Base-by-base conservation (phyloP, 2,329 filamentous ascomycete genomes). In the Ilyonectria robusta region DNA sequence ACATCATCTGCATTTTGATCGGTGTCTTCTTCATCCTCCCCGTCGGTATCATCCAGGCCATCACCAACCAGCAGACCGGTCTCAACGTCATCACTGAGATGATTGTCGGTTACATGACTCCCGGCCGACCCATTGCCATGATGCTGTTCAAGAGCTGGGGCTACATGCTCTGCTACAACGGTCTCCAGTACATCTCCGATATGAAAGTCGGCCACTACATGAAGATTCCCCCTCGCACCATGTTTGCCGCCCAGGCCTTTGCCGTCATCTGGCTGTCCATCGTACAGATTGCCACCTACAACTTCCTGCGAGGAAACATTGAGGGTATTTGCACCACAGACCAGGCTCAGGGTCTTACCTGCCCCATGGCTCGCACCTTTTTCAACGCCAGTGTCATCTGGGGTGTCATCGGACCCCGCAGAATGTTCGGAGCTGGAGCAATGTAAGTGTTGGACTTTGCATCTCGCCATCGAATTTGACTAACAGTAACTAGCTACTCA, bases 111-210 rank as follows among this genome's bases (percentile, higher is more conserved):
- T 93, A 93, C 78, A 91, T 93, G 58, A 86, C 91, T 53, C 91
- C 91, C 0, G 92, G 92, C 19, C 86, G 86, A 3, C 91, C 92
- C 2, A 84, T 93, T 66, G 90, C 91, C 57, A 91, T 93, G 86
- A 94, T 94, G 91, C 86, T 93, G 81, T 93, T 93, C 84, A 93
- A 93, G 80, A 92, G 90, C 68, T 93, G 91, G 74, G 89, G 90
- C 56, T 92, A 92, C 76, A 87, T 92, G 65, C 88, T 85, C 80
- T 91, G 92, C 88, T 84, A 84, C 19, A 89, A 92, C 77, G 90
- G 88, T 0, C 82, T 92, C 55, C 89, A 87, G 77, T 92, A 92
- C 76, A 82, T 85, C 8, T 87, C 90, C 75, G 90, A 92, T 72
- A 83, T 92, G 73, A 92, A 92, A 77, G 84, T 91, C 2, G 90